phyloP scores from a whole-genome alignment of 768 basidiomycete species.

The Arthromyces matolae region DNA sequence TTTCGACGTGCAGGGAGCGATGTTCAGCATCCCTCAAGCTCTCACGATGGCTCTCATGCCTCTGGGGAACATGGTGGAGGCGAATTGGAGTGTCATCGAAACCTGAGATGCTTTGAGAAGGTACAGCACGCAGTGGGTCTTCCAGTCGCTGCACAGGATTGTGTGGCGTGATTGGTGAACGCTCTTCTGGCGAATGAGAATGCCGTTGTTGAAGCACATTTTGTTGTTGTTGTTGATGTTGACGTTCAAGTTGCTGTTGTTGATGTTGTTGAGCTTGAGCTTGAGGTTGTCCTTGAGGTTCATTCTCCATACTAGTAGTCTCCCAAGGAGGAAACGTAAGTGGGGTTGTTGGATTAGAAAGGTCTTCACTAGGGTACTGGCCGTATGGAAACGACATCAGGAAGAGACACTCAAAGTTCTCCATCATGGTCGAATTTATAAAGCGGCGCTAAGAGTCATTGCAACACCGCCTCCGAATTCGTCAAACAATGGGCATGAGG shows the following conservation, averaged over 20 bases:
- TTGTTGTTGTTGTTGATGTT: slow-evolving; percentile 15
- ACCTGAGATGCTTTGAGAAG: slow-evolving; percentile 23
- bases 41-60: slow-evolving; percentile 24
- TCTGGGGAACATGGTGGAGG: slow-evolving; percentile 25
- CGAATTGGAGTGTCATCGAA: slow-evolving; percentile 30
- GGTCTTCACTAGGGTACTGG: slow-evolving; percentile 43
- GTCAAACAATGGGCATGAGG: slow-evolving; percentile 36
- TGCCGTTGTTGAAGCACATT: slow-evolving; percentile 23
- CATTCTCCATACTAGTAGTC: slow-evolving; percentile 38
- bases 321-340: slow-evolving; percentile 39
- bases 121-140: slow-evolving; percentile 27
- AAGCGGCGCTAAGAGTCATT: slow-evolving; percentile 30
- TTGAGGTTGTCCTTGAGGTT: slow-evolving; percentile 23
- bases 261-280: slow-evolving; percentile 25
- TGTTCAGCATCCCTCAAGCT: slow-evolving; percentile 22
- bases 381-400: slow-evolving; percentile 48
- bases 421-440: slow-evolving; percentile 29
- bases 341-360: slow-evolving; percentile 47
- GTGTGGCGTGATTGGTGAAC: slow-evolving; percentile 24
- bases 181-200: slow-evolving; percentile 21
- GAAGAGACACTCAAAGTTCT: slow-evolving; percentile 24
- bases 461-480: slow-evolving; percentile 20
- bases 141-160: slow-evolving; percentile 29
- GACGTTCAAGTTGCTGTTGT: slow-evolving; percentile 27
- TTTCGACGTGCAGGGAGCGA: slow-evolving; percentile 20